Conservation (phyloP, 1,284 basidiomycete species). For the Papiliotrema terrestris region DNA sequence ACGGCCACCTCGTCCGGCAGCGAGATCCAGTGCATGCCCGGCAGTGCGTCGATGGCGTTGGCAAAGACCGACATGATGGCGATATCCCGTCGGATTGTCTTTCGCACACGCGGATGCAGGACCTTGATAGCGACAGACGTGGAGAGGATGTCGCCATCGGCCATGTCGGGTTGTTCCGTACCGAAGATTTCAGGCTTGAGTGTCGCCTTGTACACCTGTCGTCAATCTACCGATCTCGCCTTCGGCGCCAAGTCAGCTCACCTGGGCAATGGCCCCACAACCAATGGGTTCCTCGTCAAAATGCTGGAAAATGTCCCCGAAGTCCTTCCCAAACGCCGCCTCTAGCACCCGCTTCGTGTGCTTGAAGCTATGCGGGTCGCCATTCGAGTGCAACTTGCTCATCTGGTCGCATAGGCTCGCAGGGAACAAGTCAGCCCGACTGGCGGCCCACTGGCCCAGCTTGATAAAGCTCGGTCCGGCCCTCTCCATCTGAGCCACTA, state of each 20-base stretch:
- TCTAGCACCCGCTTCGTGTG: slow-evolving; percentile 85
- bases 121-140: slow-evolving; percentile 93
- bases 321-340: slow-evolving; percentile 72
- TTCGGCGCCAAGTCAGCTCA: slow-evolving; percentile 37
- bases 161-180: not conserved
- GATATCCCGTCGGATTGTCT: slow-evolving; percentile 82
- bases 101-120: slow-evolving; percentile 78
- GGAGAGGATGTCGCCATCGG: slow-evolving; percentile 54
- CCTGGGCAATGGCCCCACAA: slow-evolving; percentile 96
- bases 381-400: slow-evolving; percentile 84
- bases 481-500: slow-evolving; percentile 85
- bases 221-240: not conserved
- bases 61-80: slow-evolving; percentile 93
- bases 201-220: slow-evolving; percentile 27
- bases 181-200: slow-evolving; percentile 18
- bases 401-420: slow-evolving; percentile 82
- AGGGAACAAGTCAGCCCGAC: slow-evolving; percentile 91
- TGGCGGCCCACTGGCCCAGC: slow-evolving; percentile 98
- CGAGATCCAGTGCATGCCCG: slow-evolving; percentile 95
- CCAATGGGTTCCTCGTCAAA: slow-evolving; percentile 88
- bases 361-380: slow-evolving; percentile 72
- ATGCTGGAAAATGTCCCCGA: slow-evolving; percentile 86
- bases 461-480: slow-evolving; percentile 98
- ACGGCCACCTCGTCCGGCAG: slow-evolving; percentile 92
- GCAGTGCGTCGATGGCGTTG: slow-evolving; percentile 68